A percentile compares a stretch with the other conserved stretches of the same genome.
Evolutionary conservation across 352 stramenopile species (phyloP).

Genomic region (Hyaloperonospora arabidopsidis): DNA sequence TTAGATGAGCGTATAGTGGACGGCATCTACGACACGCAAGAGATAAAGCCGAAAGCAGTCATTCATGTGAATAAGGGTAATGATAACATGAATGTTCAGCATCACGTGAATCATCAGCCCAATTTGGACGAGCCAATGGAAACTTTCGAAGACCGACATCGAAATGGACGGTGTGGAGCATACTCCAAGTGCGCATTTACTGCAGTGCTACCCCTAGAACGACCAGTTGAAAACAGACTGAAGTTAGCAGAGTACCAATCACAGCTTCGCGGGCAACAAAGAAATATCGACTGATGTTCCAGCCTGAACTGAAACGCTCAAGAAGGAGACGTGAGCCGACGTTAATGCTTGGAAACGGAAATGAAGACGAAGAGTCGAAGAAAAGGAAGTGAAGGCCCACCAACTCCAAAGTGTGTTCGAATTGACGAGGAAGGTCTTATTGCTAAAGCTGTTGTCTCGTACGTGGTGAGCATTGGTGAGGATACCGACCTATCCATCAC

Average conservation of each 20-base stretch:
- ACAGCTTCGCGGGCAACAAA: neutral
- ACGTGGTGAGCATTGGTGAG: constrained; percentile 6
- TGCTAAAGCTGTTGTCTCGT: constrained; percentile 6
- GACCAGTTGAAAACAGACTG: neutral
- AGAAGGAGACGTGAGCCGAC: constrained; percentile 8
- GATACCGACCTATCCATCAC: neutral
- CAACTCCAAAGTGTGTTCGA: neutral
- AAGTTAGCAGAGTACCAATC: neutral
- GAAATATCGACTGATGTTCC: neutral
- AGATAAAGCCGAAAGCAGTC: too few relatives aligned
- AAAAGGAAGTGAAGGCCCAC: constrained; percentile 15
- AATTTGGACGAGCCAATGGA: too few relatives aligned
- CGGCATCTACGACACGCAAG: too few relatives aligned
- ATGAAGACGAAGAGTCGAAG: constrained; percentile 9
- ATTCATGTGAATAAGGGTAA: too few relatives aligned
- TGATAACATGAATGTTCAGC: too few relatives aligned
- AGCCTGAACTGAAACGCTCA: neutral
- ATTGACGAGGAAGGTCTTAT: constrained; percentile 4
- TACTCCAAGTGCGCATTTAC: neutral
- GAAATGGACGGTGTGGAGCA: neutral
- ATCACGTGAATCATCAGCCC: too few relatives aligned
- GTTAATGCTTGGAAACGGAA: constrained; percentile 12
- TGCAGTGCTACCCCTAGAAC: neutral
- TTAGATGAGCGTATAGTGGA: too few relatives aligned
- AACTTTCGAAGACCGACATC: neutral